Percentiles rank a stretch among this genome's conserved stretches.
These are phyloP conservation scores for Evernia prunastri DNA, from an alignment of 495 filamentous ascomycete species.

Conservation along the genomic window DNA sequence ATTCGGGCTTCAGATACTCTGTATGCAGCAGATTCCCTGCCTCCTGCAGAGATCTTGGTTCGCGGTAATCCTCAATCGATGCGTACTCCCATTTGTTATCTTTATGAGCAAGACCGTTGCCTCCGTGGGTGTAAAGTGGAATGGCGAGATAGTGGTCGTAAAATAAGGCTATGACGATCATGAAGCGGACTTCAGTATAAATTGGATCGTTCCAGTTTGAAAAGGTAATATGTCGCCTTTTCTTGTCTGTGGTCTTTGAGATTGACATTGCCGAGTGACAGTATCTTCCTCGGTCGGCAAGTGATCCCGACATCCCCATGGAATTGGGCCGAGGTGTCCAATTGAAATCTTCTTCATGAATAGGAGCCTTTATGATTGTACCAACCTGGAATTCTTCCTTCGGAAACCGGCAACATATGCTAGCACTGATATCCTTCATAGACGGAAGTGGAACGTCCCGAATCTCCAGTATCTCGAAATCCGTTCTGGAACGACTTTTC, in stretches of 20 bases:
- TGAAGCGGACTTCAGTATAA: constrained; percentile 20
- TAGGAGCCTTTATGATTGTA: constrained; percentile 21
- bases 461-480: neutral
- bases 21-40: neutral
- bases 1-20: constrained; percentile 2
- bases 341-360: constrained; percentile 25
- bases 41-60: neutral
- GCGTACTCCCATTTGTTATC: constrained; percentile 18
- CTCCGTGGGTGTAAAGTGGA: constrained; percentile 24
- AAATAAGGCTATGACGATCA: constrained; percentile 23
- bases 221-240: constrained; percentile 1
- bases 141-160: constrained; percentile 22
- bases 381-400: constrained; percentile 15
- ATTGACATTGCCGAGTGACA: neutral
- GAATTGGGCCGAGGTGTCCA: constrained; percentile 3
- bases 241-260: neutral
- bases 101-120: constrained; percentile 21
- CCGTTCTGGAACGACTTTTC: neutral
- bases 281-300: neutral
- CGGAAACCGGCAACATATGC: neutral
- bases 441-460: neutral
- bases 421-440: constrained; percentile 1
- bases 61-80: constrained; percentile 22
- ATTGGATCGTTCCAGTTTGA: constrained; percentile 17
- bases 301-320: neutral